Evolutionary conservation across 2,329 filamentous ascomycete species (phyloP).

Genomic region (Aspergillus sp.): DNA sequence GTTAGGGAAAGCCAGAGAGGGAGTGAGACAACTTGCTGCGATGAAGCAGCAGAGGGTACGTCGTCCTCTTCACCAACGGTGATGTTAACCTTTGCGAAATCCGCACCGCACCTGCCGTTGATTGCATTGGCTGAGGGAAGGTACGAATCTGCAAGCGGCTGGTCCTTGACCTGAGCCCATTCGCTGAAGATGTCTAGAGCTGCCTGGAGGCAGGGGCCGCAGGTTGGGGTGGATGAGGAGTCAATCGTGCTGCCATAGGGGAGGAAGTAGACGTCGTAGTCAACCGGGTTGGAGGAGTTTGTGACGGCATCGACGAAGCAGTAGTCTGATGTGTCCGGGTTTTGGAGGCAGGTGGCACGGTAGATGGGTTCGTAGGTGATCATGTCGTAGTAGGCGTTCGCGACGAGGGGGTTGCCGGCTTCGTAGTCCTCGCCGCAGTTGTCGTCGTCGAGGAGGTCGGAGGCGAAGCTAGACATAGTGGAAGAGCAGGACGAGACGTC

Average conservation of each 20-base stretch:
- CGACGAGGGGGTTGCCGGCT: slow-evolving; percentile 66
- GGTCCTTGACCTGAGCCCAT: slow-evolving; percentile 64
- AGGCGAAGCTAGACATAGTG: slow-evolving; percentile 65
- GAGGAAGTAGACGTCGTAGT: slow-evolving; percentile 81
- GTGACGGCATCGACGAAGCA: slow-evolving; percentile 80
- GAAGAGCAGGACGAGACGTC: slow-evolving; percentile 64
- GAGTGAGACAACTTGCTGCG: background rate
- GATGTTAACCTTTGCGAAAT: slow-evolving; percentile 54
- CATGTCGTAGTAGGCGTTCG: slow-evolving; percentile 73
- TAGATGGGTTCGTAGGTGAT: slow-evolving; percentile 76
- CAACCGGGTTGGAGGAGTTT: slow-evolving; percentile 67
- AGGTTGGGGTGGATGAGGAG: slow-evolving; percentile 66
- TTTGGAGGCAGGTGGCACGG: slow-evolving; percentile 74
- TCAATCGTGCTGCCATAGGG: slow-evolving; percentile 74
- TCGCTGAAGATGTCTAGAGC: slow-evolving; percentile 80
- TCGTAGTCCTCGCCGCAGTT: slow-evolving; percentile 73
- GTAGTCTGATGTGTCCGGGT: slow-evolving; percentile 66
- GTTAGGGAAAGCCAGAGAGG: slow-evolving; percentile 1
- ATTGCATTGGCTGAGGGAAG: slow-evolving; percentile 68
- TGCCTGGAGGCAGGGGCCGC: slow-evolving; percentile 71
- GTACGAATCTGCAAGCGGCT: slow-evolving; percentile 70
- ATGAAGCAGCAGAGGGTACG: background rate
- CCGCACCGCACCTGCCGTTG: slow-evolving; percentile 61
- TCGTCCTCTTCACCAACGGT: slow-evolving; percentile 24
- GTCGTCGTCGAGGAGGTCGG: slow-evolving; percentile 58